Percentiles rank a stretch among this genome's conserved stretches.
phyloP scores from a whole-genome alignment of 2,329 filamentous ascomycete genomes.

The Pestalotiopsis sp. region DNA sequence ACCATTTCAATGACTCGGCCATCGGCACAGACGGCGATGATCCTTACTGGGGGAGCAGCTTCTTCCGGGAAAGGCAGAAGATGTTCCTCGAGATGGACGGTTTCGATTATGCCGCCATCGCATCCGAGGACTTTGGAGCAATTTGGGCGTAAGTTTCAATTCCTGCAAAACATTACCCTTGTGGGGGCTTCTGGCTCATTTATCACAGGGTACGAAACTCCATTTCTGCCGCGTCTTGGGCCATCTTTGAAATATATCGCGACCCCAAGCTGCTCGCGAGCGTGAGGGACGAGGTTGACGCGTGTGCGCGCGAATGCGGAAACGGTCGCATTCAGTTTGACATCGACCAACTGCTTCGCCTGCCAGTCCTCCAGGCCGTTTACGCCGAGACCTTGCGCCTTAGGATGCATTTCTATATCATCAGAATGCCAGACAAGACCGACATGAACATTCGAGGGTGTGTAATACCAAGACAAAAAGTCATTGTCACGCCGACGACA shows the following conservation, averaged over 20 bases:
- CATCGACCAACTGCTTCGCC: constrained; percentile 19
- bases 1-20: constrained; percentile 19
- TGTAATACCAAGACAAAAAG: constrained; percentile 17
- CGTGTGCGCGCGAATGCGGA: constrained; percentile 18
- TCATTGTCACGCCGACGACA: constrained; percentile 20
- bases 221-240: constrained; percentile 25
- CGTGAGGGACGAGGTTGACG: constrained; percentile 22
- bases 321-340: constrained; percentile 23
- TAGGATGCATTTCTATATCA: constrained; percentile 20
- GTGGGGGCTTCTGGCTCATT: constrained; percentile 14
- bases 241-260: constrained; percentile 26
- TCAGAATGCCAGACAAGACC: constrained; percentile 19
- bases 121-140: constrained; percentile 21
- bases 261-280: constrained; percentile 26
- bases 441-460: constrained; percentile 22
- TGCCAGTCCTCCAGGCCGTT: constrained; percentile 22
- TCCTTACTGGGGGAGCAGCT: constrained; percentile 23
- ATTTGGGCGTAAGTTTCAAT: constrained; percentile 21
- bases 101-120: constrained; percentile 21
- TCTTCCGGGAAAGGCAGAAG: constrained; percentile 21
- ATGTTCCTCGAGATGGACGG: constrained; percentile 13
- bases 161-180: background rate
- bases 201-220: constrained; percentile 24
- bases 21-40: constrained; percentile 22
- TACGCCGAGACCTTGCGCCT: constrained; percentile 25